Conservation (phyloP, 371 early-diverging fungal species). For the Mucor saturninus region DNA sequence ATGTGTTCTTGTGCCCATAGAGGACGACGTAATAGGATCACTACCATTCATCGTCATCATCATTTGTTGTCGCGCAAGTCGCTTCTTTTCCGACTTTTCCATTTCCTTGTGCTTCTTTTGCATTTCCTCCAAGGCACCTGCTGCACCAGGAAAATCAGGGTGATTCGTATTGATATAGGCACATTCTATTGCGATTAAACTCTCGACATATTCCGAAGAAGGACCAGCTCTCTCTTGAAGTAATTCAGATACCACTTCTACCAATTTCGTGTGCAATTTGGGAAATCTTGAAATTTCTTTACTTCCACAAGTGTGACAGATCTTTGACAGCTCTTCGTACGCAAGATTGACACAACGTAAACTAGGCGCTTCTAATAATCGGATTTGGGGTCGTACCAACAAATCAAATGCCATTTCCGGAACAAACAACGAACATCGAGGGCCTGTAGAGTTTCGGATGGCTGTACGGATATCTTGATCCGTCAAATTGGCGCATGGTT, state of each 20-base stretch:
- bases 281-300: slow-evolving; percentile 77
- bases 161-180: slow-evolving; percentile 94
- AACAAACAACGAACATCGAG: slow-evolving; percentile 86
- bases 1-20: background rate
- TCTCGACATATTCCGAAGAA: slow-evolving; percentile 76
- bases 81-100: slow-evolving; percentile 44
- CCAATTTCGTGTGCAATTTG: slow-evolving; percentile 73
- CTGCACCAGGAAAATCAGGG: slow-evolving; percentile 87
- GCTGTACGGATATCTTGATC: slow-evolving; percentile 87
- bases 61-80: slow-evolving; percentile 25
- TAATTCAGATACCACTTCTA: slow-evolving; percentile 80
- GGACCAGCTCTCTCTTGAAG: slow-evolving; percentile 79
- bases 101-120: slow-evolving; percentile 46
- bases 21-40: background rate
- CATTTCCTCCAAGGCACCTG: slow-evolving; percentile 71
- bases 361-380: slow-evolving; percentile 80
- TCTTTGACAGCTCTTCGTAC: slow-evolving; percentile 86
- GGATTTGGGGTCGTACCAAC: slow-evolving; percentile 84
- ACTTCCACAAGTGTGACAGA: slow-evolving; percentile 85
- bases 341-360: slow-evolving; percentile 85
- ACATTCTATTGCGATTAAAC: slow-evolving; percentile 84
- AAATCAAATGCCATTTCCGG: slow-evolving; percentile 91
- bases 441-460: slow-evolving; percentile 90
- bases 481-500: slow-evolving; percentile 78
- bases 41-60: background rate